Base-by-base conservation (phyloP, 2,329 filamentous ascomycete species). In the Fusarium chlamydosporum region DNA sequence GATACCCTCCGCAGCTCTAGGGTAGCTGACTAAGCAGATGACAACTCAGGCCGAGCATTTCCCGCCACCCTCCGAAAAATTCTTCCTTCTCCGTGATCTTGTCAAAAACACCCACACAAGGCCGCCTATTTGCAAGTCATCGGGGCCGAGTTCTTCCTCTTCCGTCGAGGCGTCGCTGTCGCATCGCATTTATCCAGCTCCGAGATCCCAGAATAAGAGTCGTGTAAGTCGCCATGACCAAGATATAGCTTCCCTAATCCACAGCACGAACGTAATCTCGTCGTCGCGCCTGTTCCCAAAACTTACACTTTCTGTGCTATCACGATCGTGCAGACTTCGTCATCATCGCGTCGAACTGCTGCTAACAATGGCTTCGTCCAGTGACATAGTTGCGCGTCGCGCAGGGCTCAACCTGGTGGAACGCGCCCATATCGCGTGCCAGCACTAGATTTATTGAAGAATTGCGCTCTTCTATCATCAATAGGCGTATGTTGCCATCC, bases 141-240 rank as follows among this genome's bases (percentile, higher is more conserved):
- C 72, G 72, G 72, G 67, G 75, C 76, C 77, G 80, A 81, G 80
- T 82, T 82, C 80, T 82, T 82, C 81, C 81, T 82, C 76, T 80
- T 82, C 81, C 81, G 81, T 80, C 77, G 74, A 77, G 71, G 72
- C 71, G 71, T 73, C 53, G 61, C 74, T 70, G 79, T 76, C 75
- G 78, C 78, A 76, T 80, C 79, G 78, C 79, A 81, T 80, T 81
- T 80, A 81, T 79, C 78, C 78, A 79, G 78, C 70, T 80, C 79
- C 79, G 78, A 64, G 61, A 74, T 79, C 78, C 78, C 77, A 70
- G 71, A 74, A 73, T 72, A 70, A 72, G 65, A 69, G 74, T 72
- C 67, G 65, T 78, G 77, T 80, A 78, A 80, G 78, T 81, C 72
- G 59, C 42, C 64, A 67, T 60, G 67, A 57, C 68, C 63, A 60